Conservation (phyloP, 441 rosid genomes). For the Melastoma candidum region DNA sequence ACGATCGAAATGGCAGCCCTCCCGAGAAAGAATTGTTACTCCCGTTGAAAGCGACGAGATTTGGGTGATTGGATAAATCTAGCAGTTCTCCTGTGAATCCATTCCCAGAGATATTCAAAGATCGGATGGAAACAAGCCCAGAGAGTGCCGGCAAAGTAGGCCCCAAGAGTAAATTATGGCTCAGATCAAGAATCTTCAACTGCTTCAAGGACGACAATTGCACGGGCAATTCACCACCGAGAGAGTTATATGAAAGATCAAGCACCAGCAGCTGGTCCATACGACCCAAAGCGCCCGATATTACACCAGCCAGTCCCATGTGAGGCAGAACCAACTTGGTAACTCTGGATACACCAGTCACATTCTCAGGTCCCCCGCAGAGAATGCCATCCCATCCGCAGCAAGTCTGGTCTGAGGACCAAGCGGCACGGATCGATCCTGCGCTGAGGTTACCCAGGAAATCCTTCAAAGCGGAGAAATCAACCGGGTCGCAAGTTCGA, state of each 20-base stretch:
- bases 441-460: constrained; percentile 48
- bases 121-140: constrained; percentile 41
- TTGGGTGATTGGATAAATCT: constrained; percentile 30
- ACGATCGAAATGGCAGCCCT: constrained; percentile 30
- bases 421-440: constrained; percentile 33
- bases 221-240: constrained; percentile 39
- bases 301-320: constrained; percentile 40
- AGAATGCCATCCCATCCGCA: constrained; percentile 79
- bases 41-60: constrained; percentile 51
- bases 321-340: constrained; percentile 37
- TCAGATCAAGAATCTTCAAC: constrained; percentile 78
- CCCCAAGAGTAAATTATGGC: constrained; percentile 62
- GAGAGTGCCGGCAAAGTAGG: constrained; percentile 36
- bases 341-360: constrained; percentile 33
- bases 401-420: constrained; percentile 41
- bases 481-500: constrained; percentile 50
- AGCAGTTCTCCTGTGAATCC: constrained; percentile 40
- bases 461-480: constrained; percentile 43
- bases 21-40: constrained; percentile 75
- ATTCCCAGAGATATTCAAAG: constrained; percentile 67
- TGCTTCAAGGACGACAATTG: constrained; percentile 49
- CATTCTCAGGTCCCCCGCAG: constrained; percentile 30
- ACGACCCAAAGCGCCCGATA: constrained; percentile 42
- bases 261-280: constrained; percentile 45
- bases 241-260: constrained; percentile 58